phyloP scores from a whole-genome alignment of 2,329 filamentous ascomycete genomes.

The Westerdykella ornata region DNA sequence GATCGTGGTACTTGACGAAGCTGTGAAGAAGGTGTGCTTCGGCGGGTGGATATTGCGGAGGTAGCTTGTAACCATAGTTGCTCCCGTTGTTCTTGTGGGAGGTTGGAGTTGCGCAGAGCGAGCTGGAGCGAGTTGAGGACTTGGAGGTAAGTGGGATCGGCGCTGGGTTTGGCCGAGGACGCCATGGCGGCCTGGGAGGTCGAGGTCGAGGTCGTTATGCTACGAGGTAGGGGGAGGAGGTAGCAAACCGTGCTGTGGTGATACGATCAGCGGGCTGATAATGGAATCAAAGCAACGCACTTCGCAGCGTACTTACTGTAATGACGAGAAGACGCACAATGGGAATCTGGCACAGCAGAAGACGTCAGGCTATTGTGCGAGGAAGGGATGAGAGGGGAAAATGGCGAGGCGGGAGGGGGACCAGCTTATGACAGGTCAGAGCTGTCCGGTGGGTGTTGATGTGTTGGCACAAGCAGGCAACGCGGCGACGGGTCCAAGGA shows the following conservation, averaged over 20 bases:
- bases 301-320: neutral
- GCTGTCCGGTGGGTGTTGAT: neutral
- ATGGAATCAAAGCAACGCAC: neutral
- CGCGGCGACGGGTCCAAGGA: neutral
- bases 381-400: neutral
- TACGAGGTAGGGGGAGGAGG: neutral
- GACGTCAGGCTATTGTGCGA: neutral
- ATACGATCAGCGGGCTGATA: neutral
- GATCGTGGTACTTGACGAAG: conserved; percentile 29
- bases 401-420: neutral
- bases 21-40: conserved; percentile 9
- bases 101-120: conserved; percentile 25
- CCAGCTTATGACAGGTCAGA: neutral
- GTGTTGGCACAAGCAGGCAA: neutral
- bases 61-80: conserved; percentile 30
- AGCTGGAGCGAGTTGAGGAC: conserved; percentile 34
- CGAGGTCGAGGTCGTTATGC: neutral
- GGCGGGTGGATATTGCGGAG: too few relatives aligned
- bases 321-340: neutral
- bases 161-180: conserved; percentile 16
- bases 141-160: conserved; percentile 17
- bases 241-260: neutral
- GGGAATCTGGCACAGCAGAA: neutral
- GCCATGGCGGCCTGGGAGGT: neutral
- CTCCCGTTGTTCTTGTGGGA: conserved; percentile 32